Evolutionary conservation across 2,329 filamentous ascomycete genomes (phyloP).

Genomic region (Hymenoscyphus fructigenus): DNA sequence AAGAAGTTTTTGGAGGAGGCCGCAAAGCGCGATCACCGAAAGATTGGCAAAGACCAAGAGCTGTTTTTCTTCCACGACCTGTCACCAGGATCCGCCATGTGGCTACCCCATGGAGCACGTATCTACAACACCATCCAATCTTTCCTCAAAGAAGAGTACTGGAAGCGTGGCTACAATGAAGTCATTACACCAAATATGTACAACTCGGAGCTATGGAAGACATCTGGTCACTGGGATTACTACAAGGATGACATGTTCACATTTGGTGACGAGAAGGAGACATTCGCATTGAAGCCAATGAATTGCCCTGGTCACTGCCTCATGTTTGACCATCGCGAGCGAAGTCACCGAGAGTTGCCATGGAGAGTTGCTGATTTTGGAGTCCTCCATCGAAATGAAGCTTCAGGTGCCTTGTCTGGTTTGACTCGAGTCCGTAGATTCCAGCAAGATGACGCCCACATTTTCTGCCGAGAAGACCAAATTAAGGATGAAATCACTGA

Average conservation of each 20-base stretch:
- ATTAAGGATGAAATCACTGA: slow-evolving; percentile 71
- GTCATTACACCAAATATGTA: slow-evolving; percentile 97
- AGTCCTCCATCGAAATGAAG: slow-evolving; percentile 91
- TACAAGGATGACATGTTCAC: slow-evolving; percentile 96
- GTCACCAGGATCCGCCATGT: slow-evolving; percentile 92
- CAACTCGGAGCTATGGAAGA: slow-evolving; percentile 90
- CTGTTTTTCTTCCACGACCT: slow-evolving; percentile 95
- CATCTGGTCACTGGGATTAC: slow-evolving; percentile 89
- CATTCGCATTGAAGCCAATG: slow-evolving; percentile 91
- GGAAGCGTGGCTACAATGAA: slow-evolving; percentile 90
- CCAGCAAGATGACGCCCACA: slow-evolving; percentile 94
- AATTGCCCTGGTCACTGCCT: slow-evolving; percentile 95
- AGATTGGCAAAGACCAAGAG: slow-evolving; percentile 92
- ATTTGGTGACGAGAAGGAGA: slow-evolving; percentile 79
- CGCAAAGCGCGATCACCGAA: slow-evolving; percentile 93
- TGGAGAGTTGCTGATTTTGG: slow-evolving; percentile 95
- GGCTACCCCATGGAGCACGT: slow-evolving; percentile 85
- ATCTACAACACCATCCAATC: slow-evolving; percentile 88
- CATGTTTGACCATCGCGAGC: slow-evolving; percentile 79
- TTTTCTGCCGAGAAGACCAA: slow-evolving; percentile 87
- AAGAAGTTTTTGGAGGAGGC: slow-evolving; percentile 95
- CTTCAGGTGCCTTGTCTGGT: slow-evolving; percentile 86
- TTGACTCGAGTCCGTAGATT: slow-evolving; percentile 91
- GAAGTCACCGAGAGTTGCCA: slow-evolving; percentile 87
- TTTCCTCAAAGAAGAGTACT: slow-evolving; percentile 84